phyloP scores from a whole-genome alignment of 768 basidiomycete species.

The Termitomyces sp. region DNA sequence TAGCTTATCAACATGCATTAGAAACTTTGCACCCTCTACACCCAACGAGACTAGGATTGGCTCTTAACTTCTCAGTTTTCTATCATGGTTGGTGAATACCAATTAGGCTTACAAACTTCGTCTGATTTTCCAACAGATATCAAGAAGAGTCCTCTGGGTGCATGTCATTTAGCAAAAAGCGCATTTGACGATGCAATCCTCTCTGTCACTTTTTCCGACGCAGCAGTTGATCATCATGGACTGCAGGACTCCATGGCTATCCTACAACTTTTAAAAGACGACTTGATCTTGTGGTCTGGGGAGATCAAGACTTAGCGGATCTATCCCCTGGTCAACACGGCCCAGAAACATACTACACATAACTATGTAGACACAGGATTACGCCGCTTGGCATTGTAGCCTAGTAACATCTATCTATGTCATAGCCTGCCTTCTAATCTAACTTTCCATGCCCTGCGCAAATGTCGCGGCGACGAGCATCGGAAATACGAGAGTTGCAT shows the following conservation, averaged over 20 bases:
- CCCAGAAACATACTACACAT: slow-evolving; percentile 1
- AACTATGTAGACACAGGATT: not conserved
- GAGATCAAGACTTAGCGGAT: slow-evolving; percentile 47
- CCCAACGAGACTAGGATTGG: slow-evolving; percentile 83
- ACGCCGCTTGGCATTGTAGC: not conserved
- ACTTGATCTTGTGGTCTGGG: slow-evolving; percentile 79
- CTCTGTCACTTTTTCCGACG: slow-evolving; percentile 44
- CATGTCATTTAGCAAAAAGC: slow-evolving; percentile 85
- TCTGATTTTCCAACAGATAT: slow-evolving; percentile 43
- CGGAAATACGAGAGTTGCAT: slow-evolving; percentile 95
- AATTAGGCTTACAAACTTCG: not conserved
- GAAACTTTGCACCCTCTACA: slow-evolving; percentile 71
- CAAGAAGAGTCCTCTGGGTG: slow-evolving; percentile 76
- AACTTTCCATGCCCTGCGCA: slow-evolving; percentile 36
- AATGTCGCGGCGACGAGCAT: slow-evolving; percentile 94
- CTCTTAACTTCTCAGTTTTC: slow-evolving; percentile 92
- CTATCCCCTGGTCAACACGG: not conserved
- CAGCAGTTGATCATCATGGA: slow-evolving; percentile 30
- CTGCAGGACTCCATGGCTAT: slow-evolving; percentile 78
- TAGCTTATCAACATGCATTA: slow-evolving; percentile 77
- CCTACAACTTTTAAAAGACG: slow-evolving; percentile 76
- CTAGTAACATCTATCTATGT: not conserved
- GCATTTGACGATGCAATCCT: slow-evolving; percentile 88
- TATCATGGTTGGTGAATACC: slow-evolving; percentile 48
- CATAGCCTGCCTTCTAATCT: not conserved